phyloP scores from a whole-genome alignment of 1,284 basidiomycete genomes.

The Xerocomus nothofagi region DNA sequence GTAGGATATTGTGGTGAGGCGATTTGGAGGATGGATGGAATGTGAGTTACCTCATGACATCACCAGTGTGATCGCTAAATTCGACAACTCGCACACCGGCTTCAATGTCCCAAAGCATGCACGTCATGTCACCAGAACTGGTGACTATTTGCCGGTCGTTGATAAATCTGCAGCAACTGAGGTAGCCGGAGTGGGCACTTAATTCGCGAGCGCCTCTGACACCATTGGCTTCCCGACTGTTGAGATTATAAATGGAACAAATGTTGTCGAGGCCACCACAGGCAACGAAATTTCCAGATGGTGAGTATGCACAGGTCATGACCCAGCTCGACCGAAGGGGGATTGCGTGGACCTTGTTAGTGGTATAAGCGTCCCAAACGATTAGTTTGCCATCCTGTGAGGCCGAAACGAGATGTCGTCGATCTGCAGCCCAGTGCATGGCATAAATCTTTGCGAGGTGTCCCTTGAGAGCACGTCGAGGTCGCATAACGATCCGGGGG shows the following conservation, averaged over 20 bases:
- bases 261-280: constrained; percentile 99
- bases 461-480: constrained; percentile 91
- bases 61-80: constrained; percentile 98
- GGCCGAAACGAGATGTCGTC: constrained; percentile 95
- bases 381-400: constrained; percentile 99
- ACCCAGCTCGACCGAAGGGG: constrained; percentile 98
- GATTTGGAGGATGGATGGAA: constrained; percentile 8
- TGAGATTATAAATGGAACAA: constrained; percentile 95
- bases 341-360: constrained; percentile 99
- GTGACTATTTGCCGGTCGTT: constrained; percentile 98
- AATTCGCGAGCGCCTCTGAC: constrained; percentile 86
- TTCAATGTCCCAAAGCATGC: constrained; percentile 99
- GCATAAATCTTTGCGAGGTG: constrained; percentile 99
- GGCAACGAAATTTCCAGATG: constrained; percentile 95
- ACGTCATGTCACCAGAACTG: constrained; percentile 98
- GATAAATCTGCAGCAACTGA: constrained; percentile 97
- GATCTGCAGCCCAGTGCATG: constrained; percentile 98
- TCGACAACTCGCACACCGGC: constrained; percentile 93
- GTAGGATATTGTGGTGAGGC: constrained; percentile 15
- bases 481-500: constrained; percentile 94
- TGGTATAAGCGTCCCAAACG: constrained; percentile 99
- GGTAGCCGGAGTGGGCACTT: constrained; percentile 95
- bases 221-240: constrained; percentile 68
- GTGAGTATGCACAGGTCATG: constrained; percentile 99
- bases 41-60: constrained; percentile 89